These are phyloP conservation scores for Rutstroemia sydowiana DNA, from an alignment of 2,329 filamentous ascomycete genomes.

Conservation along the genomic window DNA sequence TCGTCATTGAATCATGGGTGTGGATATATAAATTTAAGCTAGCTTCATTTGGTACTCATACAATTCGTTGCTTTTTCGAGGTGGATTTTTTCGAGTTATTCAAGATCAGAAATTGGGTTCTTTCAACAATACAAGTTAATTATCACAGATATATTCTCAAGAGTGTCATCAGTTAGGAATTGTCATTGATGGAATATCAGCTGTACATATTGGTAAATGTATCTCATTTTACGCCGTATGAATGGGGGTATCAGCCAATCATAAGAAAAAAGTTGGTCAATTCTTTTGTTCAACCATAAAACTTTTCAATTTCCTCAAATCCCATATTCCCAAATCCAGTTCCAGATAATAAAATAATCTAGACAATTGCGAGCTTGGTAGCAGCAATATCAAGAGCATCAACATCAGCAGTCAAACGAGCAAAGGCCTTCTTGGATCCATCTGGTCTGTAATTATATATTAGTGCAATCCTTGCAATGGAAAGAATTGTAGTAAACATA, in stretches of 20 bases:
- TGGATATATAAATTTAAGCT: neutral
- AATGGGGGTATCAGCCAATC: constrained; percentile 26
- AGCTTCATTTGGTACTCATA: neutral
- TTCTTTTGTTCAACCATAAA: neutral
- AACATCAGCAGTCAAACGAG: constrained; percentile 89
- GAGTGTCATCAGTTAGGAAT: constrained; percentile 4
- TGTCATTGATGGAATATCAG: constrained; percentile 13
- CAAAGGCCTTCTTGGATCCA: constrained; percentile 98
- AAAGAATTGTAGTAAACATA: constrained; percentile 38
- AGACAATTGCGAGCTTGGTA: constrained; percentile 97
- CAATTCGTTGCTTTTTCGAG: neutral
- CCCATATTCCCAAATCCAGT: constrained; percentile 36
- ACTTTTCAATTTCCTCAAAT: constrained; percentile 17
- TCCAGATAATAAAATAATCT: constrained; percentile 41
- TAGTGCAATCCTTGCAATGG: constrained; percentile 11
- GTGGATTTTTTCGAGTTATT: neutral
- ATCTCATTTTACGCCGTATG: constrained; percentile 28
- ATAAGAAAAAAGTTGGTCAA: constrained; percentile 8
- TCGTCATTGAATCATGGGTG: neutral
- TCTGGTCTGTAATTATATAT: constrained; percentile 58
- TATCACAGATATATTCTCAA: neutral
- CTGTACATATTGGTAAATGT: constrained; percentile 19
- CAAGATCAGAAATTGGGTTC: neutral
- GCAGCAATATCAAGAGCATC: constrained; percentile 98
- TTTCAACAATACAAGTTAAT: neutral